phyloP scores from a whole-genome alignment of 2,329 filamentous ascomycete species.

The Cordyceps javanica region DNA sequence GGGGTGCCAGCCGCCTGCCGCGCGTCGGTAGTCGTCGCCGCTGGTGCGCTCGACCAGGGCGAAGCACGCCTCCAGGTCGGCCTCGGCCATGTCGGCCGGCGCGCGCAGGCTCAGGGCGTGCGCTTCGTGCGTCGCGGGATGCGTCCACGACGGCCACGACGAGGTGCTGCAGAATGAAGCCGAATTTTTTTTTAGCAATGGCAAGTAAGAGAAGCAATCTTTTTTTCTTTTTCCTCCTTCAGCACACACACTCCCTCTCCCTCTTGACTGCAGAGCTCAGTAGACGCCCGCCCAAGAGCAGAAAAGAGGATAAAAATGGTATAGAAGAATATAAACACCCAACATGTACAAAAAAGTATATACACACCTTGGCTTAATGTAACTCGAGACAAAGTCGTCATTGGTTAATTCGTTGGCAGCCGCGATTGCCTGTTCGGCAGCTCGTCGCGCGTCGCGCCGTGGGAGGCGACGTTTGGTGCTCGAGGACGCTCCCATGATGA shows the following conservation, averaged over 20 bases:
- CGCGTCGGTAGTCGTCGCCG: conserved; percentile 55
- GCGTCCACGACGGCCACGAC: conserved; percentile 40
- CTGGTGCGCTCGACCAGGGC: conserved; percentile 58
- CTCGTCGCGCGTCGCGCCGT: not conserved
- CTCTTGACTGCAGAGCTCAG: not conserved
- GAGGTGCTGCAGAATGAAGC: too few relatives aligned
- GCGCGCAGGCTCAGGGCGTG: conserved; percentile 41
- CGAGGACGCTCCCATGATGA: not conserved
- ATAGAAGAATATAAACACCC: too few relatives aligned
- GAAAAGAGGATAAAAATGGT: not conserved
- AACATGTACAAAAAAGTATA: not conserved
- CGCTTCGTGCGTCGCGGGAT: conserved; percentile 36
- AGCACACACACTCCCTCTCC: too few relatives aligned
- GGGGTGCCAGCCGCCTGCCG: conserved; percentile 57
- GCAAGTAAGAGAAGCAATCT: too few relatives aligned
- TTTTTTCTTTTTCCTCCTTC: too few relatives aligned
- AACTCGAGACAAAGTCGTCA: conserved; percentile 41
- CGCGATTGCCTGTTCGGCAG: conserved; percentile 34
- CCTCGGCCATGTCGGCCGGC: conserved; percentile 31
- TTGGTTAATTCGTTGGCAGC: conserved; percentile 41
- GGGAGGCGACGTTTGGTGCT: not conserved
- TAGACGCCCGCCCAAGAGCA: too few relatives aligned
- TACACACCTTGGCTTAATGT: conserved; percentile 40
- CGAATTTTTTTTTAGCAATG: too few relatives aligned
- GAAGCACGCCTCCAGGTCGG: conserved; percentile 49